These are phyloP conservation scores for Saccharomycopsis olivae DNA, from an alignment of 805 yeast species.

Conservation along the genomic window DNA sequence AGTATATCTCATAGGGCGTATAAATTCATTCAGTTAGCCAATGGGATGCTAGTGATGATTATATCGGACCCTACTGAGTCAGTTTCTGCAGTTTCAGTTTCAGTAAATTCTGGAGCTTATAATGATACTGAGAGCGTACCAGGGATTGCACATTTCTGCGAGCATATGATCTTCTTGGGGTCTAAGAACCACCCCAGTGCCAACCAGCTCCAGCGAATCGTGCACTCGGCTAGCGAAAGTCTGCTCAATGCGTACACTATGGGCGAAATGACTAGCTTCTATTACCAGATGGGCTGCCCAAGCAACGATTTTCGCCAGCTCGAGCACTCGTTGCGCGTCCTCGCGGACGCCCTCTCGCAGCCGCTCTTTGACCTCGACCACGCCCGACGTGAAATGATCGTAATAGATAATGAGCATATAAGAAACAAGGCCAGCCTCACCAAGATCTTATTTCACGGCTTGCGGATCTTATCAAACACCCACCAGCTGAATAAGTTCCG, in stretches of 20 bases:
- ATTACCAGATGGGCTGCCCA: slow-evolving; percentile 45
- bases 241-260: slow-evolving; percentile 57
- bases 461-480: slow-evolving; percentile 37
- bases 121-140: slow-evolving; percentile 59
- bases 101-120: slow-evolving; percentile 74
- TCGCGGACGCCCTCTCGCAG: slow-evolving; percentile 38
- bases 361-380: slow-evolving; percentile 39
- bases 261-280: slow-evolving; percentile 54
- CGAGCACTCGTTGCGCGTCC: slow-evolving; percentile 28
- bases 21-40: slow-evolving; percentile 41
- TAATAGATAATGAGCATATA: slow-evolving; percentile 58
- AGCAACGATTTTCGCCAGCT: slow-evolving; percentile 14
- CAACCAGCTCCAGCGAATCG: slow-evolving; percentile 32
- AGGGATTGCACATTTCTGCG: slow-evolving; percentile 88
- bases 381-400: slow-evolving; percentile 42
- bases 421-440: slow-evolving; percentile 35
- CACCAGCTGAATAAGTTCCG: slow-evolving; percentile 38
- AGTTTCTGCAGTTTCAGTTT: slow-evolving; percentile 56
- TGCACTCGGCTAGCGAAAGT: slow-evolving; percentile 41
- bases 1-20: slow-evolving; percentile 19
- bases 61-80: slow-evolving; percentile 68
- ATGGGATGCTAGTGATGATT: slow-evolving; percentile 58
- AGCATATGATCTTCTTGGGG: slow-evolving; percentile 56
- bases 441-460: slow-evolving; percentile 49
- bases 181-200: slow-evolving; percentile 44